Base-by-base conservation (phyloP, 768 basidiomycete species). In the Hypholoma fasciculare region DNA sequence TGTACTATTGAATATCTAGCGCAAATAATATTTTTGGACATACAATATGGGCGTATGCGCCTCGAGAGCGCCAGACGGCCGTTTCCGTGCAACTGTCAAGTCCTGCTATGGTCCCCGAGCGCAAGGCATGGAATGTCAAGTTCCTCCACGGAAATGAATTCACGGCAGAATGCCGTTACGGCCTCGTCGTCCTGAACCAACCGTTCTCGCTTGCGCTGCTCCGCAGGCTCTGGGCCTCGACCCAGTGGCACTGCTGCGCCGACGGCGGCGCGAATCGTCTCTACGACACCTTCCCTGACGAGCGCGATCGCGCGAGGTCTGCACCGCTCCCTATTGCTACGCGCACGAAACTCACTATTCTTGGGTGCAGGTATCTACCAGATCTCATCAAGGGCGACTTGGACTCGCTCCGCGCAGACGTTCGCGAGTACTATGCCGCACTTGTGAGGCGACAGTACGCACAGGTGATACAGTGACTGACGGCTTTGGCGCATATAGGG, bases 311-410 rank as follows among this genome's bases (percentile, higher is more conserved):
- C 20, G 38, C 49, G 36, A 58, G 57, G 69, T 67, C 59, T 26
- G 60, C 61, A 17, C 14, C 14, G 13, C 4, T 13, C 14, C 39
- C 19, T 16, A 3, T 14, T 14, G 11, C 14, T n/a, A 14, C n/a
- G 20, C 17, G 30, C 27, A 14, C 5, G 5, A 34, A 34, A 34
- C 30, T 34, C 30, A 34, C 30, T 34, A 34, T 34, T 34, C 30
- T 34, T 34, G 30, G 30, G 6, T 20, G 23, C 23, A 92, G 91
- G 16, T 94, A 82, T 68, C 68, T 88, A 5, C 97, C 97, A 0
- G 82, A 95, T 68, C 71, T 96, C 19, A 89, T 99, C 67, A 96
- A 92, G 71, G 97, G 96, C 26, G 97, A 99, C 71, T 72, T 98
- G 27, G 97, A 98, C 70, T 98, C 95, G 8, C 67, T 97, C 42